A percentile compares a stretch with the other conserved stretches of the same genome.
Evolutionary conservation across 306 rosid genomes (phyloP).

Genomic region (Malus sylvestris): DNA sequence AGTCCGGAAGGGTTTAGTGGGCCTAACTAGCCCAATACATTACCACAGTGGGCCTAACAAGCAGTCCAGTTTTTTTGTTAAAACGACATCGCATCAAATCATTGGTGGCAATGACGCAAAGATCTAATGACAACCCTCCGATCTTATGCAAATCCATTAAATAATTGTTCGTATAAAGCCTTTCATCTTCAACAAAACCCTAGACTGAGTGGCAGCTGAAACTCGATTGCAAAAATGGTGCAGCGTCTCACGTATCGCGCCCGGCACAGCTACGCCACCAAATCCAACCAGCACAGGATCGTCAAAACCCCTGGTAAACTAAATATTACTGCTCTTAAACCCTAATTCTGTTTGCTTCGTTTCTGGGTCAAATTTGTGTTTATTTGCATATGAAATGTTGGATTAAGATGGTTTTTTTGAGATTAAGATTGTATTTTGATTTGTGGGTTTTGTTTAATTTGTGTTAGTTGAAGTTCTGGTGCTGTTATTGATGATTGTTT

Average conservation of each 20-base stretch:
- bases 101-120: not conserved
- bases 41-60: not conserved
- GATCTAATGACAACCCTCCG: not conserved
- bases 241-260: conserved; percentile 68
- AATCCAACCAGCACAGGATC: conserved; percentile 65
- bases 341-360: not conserved
- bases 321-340: not conserved
- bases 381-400: not conserved
- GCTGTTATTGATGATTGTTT: not conserved
- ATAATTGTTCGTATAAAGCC: not conserved
- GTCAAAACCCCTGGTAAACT: conserved; percentile 64
- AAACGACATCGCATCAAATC: not conserved
- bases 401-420: not conserved
- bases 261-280: conserved; percentile 74
- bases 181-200: conserved; percentile 24
- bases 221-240: conserved; percentile 40
- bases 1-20: not conserved
- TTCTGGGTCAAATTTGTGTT: not conserved
- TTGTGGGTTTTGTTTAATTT: not conserved
- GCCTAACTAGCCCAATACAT: not conserved
- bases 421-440: not conserved
- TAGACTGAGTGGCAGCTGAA: not conserved
- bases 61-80: not conserved
- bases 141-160: not conserved
- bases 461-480: not conserved